Conservation (phyloP, 768 basidiomycete genomes). For the Neoboletus magnificus region DNA sequence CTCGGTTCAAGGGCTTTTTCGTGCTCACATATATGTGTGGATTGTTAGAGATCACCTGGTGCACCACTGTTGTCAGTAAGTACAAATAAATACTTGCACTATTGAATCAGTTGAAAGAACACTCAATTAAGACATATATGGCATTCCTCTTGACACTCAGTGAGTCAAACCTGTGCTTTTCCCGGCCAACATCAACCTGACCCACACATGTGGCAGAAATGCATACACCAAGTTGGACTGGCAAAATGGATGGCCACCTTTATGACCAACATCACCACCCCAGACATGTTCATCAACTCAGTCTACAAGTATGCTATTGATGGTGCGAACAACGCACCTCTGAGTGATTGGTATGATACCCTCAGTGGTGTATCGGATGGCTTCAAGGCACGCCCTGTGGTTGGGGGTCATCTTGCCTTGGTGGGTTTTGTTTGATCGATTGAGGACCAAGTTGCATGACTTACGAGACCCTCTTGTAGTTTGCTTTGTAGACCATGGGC, state of each 20-base stretch:
- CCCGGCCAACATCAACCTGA: neutral
- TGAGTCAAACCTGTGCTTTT: neutral
- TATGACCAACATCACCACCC: constrained; percentile 41
- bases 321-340: constrained; percentile 37
- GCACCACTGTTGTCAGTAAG: constrained; percentile 16
- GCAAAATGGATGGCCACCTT: constrained; percentile 55
- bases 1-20: neutral
- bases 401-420: constrained; percentile 21
- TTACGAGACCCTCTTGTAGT: constrained; percentile 1
- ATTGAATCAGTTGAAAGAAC: neutral
- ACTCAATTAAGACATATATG: constrained; percentile 13
- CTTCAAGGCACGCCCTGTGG: constrained; percentile 20
- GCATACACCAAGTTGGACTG: constrained; percentile 62
- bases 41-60: constrained; percentile 16
- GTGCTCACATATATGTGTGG: neutral
- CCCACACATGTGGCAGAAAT: constrained; percentile 28
- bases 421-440: constrained; percentile 3
- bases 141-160: constrained; percentile 22
- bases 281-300: constrained; percentile 49
- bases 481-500: constrained; percentile 1
- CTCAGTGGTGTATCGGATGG: constrained; percentile 14
- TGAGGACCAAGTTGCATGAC: neutral
- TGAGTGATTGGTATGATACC: constrained; percentile 29
- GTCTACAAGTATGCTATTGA: constrained; percentile 49
- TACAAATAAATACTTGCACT: neutral